Evolutionary conservation across 2,329 filamentous ascomycete genomes (phyloP), one percentile per base, ranked within the genome.

Genomic region (Trichothecium sympodiale): DNA sequence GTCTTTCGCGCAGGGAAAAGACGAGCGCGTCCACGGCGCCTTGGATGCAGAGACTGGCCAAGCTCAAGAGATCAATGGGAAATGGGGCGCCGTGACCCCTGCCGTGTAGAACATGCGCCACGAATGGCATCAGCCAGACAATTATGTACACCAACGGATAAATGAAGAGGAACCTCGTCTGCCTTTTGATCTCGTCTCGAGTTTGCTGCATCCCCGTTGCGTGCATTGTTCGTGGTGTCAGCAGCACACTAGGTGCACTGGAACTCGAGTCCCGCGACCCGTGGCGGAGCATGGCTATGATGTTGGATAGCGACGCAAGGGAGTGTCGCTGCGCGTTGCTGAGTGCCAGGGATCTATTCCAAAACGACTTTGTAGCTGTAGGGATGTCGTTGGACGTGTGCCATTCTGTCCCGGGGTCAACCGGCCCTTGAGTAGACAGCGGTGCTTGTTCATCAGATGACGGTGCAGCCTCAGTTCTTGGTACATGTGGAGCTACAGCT

Each of bases 141-240:
- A 74, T 55, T 15, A 83, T 65, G 54, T 89, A 88, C 4, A 82
- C 69, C 14, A 80, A 52, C 0, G 83, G 83, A 52, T 89, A 89
- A 33, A 86, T 74, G 56, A 88, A 85, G 14, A 87, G 65, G 20
- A 81, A 69, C 23, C 79, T 72, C 3, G 87, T 65, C 48, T 87
- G 81, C 8, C 77, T 71, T 31, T 72, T 69, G 39, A 83, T 77
- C 39, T 69, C 71, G 13, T 67, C 60, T 10, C 75, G 67, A 8
- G 68, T 52, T 31, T 54, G 49, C 15, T 51, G 41, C 31, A 62
- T 53, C 4, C 50, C 52, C 0, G 49, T 46, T 3, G 46, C 38
- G 34, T 51, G 47, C 9, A 51, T 33, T 2, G 38, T 42, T 8
- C 41, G 36, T 4, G 45, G 43, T 5, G 45, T 43, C 6, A 37